These are phyloP conservation scores for Ogataea polymorpha DNA, from an alignment of 805 yeast species.

Conservation along the genomic window DNA sequence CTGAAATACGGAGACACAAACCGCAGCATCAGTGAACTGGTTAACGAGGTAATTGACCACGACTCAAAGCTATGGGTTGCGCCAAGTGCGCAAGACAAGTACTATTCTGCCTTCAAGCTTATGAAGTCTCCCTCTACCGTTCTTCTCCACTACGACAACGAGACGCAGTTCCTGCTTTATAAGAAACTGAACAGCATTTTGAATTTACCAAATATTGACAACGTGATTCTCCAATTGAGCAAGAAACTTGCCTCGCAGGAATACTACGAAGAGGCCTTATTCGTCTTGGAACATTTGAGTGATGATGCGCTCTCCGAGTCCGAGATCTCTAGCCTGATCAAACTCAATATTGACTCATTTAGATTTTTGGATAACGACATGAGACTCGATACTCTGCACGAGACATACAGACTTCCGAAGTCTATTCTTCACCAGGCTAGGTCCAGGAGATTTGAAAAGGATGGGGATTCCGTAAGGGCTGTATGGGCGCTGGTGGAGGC, in stretches of 20 bases:
- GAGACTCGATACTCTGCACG: conserved; percentile 37
- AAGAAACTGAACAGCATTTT: conserved; percentile 26
- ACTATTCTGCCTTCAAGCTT: conserved; percentile 17
- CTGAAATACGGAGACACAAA: conserved; percentile 62
- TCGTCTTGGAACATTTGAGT: conserved; percentile 54
- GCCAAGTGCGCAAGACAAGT: conserved; percentile 11
- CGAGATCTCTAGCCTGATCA: conserved; percentile 38
- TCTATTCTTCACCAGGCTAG: conserved; percentile 51
- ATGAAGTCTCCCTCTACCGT: conserved; percentile 12
- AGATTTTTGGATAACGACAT: conserved; percentile 27
- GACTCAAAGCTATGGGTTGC: conserved; percentile 8
- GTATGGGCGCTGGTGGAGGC: conserved; percentile 63
- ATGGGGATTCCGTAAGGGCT: conserved; percentile 55
- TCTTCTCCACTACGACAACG: conserved; percentile 15
- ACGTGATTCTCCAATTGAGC: conserved; percentile 38
- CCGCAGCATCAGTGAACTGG: conserved; percentile 31
- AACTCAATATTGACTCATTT: conserved; percentile 31
- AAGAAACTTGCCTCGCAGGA: conserved; percentile 47
- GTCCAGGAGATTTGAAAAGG: conserved; percentile 51
- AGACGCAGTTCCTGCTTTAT: conserved; percentile 25
- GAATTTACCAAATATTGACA: conserved; percentile 17
- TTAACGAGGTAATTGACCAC: conserved; percentile 26
- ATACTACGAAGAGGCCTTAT: conserved; percentile 57
- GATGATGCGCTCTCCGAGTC: conserved; percentile 44
- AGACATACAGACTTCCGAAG: conserved; percentile 46